Conservation (phyloP, 768 basidiomycete species). For the Pisolithus microcarpus region DNA sequence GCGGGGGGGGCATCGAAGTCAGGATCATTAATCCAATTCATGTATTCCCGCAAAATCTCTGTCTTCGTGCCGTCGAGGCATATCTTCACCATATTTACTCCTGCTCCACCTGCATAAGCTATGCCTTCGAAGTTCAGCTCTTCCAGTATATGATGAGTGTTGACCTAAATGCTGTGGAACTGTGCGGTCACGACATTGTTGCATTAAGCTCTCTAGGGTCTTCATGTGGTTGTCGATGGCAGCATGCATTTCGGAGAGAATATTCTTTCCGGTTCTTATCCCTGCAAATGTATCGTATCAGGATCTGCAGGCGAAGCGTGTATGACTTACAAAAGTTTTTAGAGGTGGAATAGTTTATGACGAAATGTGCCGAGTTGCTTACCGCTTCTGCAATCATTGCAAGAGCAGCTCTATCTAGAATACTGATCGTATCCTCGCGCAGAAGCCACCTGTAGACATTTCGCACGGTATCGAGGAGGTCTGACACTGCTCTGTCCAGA, state of each 20-base stretch:
- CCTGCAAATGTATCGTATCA: too few relatives aligned
- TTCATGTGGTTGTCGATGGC: too few relatives aligned
- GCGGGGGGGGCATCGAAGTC: too few relatives aligned
- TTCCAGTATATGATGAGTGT: not conserved
- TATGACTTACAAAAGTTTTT: not conserved
- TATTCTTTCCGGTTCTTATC: too few relatives aligned
- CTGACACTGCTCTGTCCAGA: not conserved
- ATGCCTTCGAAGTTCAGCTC: not conserved
- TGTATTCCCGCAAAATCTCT: conserved; percentile 8
- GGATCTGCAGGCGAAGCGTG: too few relatives aligned
- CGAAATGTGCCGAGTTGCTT: not conserved
- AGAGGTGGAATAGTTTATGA: not conserved
- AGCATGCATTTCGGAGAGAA: too few relatives aligned
- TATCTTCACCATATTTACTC: not conserved
- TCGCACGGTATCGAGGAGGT: not conserved
- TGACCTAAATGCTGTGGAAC: too few relatives aligned
- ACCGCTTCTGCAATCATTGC: not conserved
- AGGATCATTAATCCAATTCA: conserved; percentile 7
- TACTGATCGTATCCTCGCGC: not conserved
- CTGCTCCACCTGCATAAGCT: not conserved
- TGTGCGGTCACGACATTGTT: too few relatives aligned
- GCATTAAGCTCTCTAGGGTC: too few relatives aligned
- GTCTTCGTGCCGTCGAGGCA: conserved; percentile 12
- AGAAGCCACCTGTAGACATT: not conserved
- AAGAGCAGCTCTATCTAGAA: not conserved